Conservation (phyloP, 2,329 filamentous ascomycete species). For the Fusarium secorum region DNA sequence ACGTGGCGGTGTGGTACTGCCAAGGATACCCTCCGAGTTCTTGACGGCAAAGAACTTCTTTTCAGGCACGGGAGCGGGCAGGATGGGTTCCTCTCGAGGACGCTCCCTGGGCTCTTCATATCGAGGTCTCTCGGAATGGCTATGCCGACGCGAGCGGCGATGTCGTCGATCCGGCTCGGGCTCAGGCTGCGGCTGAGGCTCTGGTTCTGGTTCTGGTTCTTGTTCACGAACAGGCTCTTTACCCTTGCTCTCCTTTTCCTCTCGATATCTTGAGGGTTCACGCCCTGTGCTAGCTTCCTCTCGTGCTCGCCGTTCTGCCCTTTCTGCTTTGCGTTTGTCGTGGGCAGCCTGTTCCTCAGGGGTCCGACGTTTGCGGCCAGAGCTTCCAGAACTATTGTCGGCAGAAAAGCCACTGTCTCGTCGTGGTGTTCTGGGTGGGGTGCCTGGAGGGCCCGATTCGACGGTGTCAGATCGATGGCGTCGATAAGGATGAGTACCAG, state of each 20-base stretch:
- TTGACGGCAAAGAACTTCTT: conserved; percentile 56
- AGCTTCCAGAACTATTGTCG: conserved; percentile 48
- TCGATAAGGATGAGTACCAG: conserved; percentile 45
- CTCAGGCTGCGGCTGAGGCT: background rate
- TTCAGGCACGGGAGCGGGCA: conserved; percentile 37
- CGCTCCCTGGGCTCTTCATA: conserved; percentile 44
- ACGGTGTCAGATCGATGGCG: conserved; percentile 51
- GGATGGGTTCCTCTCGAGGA: conserved; percentile 33
- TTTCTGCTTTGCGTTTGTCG: conserved; percentile 59
- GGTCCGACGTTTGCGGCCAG: conserved; percentile 50
- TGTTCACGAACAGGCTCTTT: conserved; percentile 41
- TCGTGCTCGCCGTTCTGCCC: conserved; percentile 41
- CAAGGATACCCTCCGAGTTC: conserved; percentile 47
- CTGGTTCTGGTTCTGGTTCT: conserved; percentile 40
- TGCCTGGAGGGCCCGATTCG: conserved; percentile 46
- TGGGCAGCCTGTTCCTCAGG: conserved; percentile 60
- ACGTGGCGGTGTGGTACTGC: conserved; percentile 37
- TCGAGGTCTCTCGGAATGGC: conserved; percentile 48
- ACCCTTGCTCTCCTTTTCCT: conserved; percentile 38
- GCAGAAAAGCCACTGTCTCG: conserved; percentile 57
- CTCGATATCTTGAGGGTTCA: conserved; percentile 24
- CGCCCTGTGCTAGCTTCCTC: conserved; percentile 38
- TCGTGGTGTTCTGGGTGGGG: conserved; percentile 51
- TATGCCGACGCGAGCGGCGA: conserved; percentile 53
- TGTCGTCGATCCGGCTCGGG: conserved; percentile 42